A percentile compares a stretch with the other conserved stretches of the same genome.
Evolutionary conservation across 2,329 filamentous ascomycete species (phyloP).

Genomic region (Sporothrix humicola): DNA sequence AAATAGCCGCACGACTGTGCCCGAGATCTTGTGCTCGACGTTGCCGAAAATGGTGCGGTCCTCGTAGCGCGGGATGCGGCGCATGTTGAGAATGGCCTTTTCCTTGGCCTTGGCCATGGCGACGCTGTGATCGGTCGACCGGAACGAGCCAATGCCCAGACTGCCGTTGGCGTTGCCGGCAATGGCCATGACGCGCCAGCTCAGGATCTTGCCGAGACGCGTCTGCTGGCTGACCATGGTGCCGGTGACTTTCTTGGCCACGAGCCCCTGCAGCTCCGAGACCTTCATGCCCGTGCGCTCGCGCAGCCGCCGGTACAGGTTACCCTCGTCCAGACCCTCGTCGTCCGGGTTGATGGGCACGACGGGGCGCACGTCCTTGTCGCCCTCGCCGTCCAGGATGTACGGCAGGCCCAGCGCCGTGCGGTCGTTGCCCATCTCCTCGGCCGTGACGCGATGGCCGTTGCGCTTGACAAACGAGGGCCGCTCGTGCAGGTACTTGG

Average conservation of each 20-base stretch:
- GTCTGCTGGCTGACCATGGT: slow-evolving; percentile 90
- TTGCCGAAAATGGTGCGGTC: slow-evolving; percentile 88
- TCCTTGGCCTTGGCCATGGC: slow-evolving; percentile 75
- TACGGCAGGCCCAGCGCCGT: slow-evolving; percentile 57
- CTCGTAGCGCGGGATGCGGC: slow-evolving; percentile 90
- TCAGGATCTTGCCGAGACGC: slow-evolving; percentile 89
- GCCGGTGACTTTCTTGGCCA: slow-evolving; percentile 73
- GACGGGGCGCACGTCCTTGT: slow-evolving; percentile 53
- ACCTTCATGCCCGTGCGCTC: slow-evolving; percentile 61
- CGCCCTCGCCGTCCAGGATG: slow-evolving; percentile 59
- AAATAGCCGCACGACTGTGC: slow-evolving; percentile 81
- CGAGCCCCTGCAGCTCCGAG: slow-evolving; percentile 59
- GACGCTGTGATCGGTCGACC: slow-evolving; percentile 74
- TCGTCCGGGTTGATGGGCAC: slow-evolving; percentile 52
- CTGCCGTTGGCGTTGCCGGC: slow-evolving; percentile 87
- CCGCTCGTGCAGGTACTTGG: slow-evolving; percentile 47
- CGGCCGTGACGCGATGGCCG: slow-evolving; percentile 33
- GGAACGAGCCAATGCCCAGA: slow-evolving; percentile 87
- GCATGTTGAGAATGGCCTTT: slow-evolving; percentile 88
- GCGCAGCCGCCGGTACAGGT: slow-evolving; percentile 59
- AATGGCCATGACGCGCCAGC: slow-evolving; percentile 75
- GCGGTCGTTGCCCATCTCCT: slow-evolving; percentile 49
- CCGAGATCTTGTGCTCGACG: slow-evolving; percentile 82
- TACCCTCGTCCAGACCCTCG: slow-evolving; percentile 56
- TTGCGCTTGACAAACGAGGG: slow-evolving; percentile 46